Base-by-base conservation (phyloP, 495 filamentous ascomycete species). In the Lepraria neglecta region DNA sequence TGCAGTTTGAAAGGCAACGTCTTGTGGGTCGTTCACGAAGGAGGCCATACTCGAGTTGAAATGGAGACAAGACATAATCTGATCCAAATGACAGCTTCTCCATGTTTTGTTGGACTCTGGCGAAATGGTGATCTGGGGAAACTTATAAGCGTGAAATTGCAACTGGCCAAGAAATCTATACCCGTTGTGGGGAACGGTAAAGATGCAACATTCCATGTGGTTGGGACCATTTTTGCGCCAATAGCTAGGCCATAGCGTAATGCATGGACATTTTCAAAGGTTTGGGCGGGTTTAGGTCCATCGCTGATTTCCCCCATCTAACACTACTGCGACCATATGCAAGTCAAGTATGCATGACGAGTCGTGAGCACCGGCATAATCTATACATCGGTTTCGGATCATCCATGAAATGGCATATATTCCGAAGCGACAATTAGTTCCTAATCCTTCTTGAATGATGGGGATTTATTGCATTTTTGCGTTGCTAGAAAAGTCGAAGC, bases 1-100 rank as follows among this genome's bases (percentile, higher is more conserved):
- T 11, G 35, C 27, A 0, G 24, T 33, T 42, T 64, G 56, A 14
- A 48, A 64, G 17, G 35, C 21, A 15, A 60, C 47, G 21, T 67
- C 38, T n/a, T 54, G 47, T 35, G 38, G 19, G 21, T 33, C 4
- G 27, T 24, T 31, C n/a, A 4, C 28, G 27, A n/a, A 52, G 6
- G 48, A 52, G 48, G 48, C 15, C 48, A 52, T 31, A 31, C 10
- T 52, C 28, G 27, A 17, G 5, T 10, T 17, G 15, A n/a, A n/a
- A 7, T 10, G 48, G 31, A 33, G 19, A 5, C 27, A 24, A 33
- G 14, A 6, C 28, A 7, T 1, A n/a, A n/a, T 19, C 4, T 30
- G 27, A 1, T 19, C 28, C n/a, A n/a, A 4, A 52, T 31, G 31
- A 31, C 6, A 52, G 6, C 14, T 51, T 4, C 28, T 24, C 24